phyloP scores from a whole-genome alignment of 331 rosid species.

The Telfairia occidentalis region DNA sequence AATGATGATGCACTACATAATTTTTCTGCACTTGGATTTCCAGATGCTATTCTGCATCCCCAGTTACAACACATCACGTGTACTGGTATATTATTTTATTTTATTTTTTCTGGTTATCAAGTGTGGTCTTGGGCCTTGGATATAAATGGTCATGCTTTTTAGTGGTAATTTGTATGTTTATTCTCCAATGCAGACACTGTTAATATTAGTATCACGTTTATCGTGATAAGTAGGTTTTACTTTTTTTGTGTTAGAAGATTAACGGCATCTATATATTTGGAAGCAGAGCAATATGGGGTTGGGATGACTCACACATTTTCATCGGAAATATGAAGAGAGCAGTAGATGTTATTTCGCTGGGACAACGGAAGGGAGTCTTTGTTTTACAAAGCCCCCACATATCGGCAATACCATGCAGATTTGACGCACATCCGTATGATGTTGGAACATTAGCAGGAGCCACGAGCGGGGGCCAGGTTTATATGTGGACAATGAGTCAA shows the following conservation, averaged over 20 bases:
- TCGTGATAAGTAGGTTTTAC: background rate
- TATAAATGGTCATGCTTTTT: background rate
- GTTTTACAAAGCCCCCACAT: conserved; percentile 53
- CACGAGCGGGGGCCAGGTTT: conserved; percentile 83
- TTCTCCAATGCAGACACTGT: background rate
- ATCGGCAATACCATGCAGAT: conserved; percentile 82
- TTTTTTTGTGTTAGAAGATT: background rate
- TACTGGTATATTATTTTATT: background rate
- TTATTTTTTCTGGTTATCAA: background rate
- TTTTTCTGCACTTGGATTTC: background rate
- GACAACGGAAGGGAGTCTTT: conserved; percentile 24
- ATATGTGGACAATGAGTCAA: conserved; percentile 48
- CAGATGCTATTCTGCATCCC: background rate
- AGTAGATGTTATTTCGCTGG: conserved; percentile 52
- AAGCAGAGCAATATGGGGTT: conserved; percentile 91
- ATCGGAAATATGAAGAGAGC: conserved; percentile 86
- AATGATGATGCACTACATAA: background rate
- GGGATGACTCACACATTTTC: conserved; percentile 65
- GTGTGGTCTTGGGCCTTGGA: background rate
- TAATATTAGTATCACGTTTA: background rate
- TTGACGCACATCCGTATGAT: conserved; percentile 39
- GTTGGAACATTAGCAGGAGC: conserved; percentile 81
- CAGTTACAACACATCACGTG: background rate
- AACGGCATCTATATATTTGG: conserved; percentile 3
- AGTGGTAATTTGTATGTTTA: background rate